Conservation (phyloP, 768 basidiomycete genomes). For the Phlebiopsis gigantea region DNA sequence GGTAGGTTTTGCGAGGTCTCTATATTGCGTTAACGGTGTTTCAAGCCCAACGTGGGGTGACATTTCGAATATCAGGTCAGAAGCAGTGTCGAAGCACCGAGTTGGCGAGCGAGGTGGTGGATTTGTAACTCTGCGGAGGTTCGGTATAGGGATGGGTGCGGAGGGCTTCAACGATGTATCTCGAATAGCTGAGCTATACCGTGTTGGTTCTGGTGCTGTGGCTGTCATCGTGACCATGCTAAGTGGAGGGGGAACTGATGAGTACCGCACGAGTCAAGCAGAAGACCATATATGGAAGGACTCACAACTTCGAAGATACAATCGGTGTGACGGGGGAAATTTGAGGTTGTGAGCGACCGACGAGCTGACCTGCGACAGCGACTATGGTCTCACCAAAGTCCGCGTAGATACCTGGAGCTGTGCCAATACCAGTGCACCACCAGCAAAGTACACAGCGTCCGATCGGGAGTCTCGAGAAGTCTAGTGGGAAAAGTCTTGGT, state of each 20-base stretch:
- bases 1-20: slow-evolving; percentile 15
- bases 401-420: background rate
- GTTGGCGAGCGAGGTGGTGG: slow-evolving; percentile 24
- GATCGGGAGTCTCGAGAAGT: slow-evolving; percentile 2
- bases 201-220: slow-evolving; percentile 2
- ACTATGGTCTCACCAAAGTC: background rate
- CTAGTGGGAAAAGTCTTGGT: background rate
- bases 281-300: background rate
- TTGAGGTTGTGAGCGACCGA: background rate
- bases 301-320: background rate
- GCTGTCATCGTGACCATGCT: slow-evolving; percentile 6
- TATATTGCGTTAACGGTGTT: slow-evolving; percentile 11
- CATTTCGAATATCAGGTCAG: slow-evolving; percentile 51
- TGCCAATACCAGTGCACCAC: background rate
- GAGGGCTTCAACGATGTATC: slow-evolving; percentile 7
- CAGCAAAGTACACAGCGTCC: slow-evolving; percentile 3
- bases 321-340: background rate
- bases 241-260: background rate
- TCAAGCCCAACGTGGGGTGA: slow-evolving; percentile 30
- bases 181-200: slow-evolving; percentile 3
- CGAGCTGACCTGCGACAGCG: background rate
- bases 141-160: slow-evolving; percentile 18
- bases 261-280: background rate
- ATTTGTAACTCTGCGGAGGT: slow-evolving; percentile 8
- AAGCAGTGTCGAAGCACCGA: slow-evolving; percentile 24